A percentile compares a stretch with the other conserved stretches of the same genome.
phyloP scores from a whole-genome alignment of 2,329 filamentous ascomycete species.

The Aspergillus fijiensis region DNA sequence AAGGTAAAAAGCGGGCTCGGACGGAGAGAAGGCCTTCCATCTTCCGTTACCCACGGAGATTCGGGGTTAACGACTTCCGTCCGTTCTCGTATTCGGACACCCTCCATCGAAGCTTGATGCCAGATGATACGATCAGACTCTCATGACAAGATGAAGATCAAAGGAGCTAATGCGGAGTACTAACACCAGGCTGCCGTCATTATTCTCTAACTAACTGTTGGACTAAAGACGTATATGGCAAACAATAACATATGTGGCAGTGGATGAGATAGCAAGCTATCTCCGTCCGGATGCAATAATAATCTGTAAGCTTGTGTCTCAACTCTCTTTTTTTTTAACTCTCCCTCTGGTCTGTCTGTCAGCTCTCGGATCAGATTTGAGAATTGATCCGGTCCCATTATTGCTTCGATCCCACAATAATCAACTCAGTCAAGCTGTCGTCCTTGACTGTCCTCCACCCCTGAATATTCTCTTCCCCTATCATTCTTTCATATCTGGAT shows the following conservation, averaged over 20 bases:
- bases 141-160: neutral
- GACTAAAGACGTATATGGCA: neutral
- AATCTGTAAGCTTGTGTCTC: neutral
- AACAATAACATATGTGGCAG: neutral
- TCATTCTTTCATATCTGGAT: neutral
- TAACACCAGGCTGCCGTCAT: neutral
- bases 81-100: neutral
- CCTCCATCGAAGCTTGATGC: neutral
- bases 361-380: neutral
- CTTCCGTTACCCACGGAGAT: neutral
- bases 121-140: neutral
- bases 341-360: neutral
- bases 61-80: conserved; percentile 9
- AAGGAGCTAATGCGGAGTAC: neutral
- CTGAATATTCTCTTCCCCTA: neutral
- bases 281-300: no score
- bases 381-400: neutral
- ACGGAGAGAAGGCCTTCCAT: neutral
- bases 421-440: neutral
- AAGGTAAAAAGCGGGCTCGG: neutral
- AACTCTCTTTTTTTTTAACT: neutral
- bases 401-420: neutral
- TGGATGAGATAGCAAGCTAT: neutral
- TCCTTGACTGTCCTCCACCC: neutral
- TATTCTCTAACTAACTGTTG: neutral